Evolutionary conservation across 2,329 filamentous ascomycete species (phyloP).

Genomic region (Paraphaeosphaeria sporulosa): DNA sequence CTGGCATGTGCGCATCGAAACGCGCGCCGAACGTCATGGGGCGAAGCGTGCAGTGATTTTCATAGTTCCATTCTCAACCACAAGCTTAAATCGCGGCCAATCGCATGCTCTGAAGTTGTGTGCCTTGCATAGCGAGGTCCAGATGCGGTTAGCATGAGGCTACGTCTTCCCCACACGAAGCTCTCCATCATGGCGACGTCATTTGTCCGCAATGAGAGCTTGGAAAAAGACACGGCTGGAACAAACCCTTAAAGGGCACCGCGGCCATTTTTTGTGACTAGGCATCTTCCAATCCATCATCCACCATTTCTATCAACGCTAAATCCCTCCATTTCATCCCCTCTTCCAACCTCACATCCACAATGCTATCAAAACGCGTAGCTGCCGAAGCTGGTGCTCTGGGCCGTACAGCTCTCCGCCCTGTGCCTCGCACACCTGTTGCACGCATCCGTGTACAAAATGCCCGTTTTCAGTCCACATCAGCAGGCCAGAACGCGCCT

Average conservation of each 20-base stretch:
- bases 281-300: neutral
- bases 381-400: slow-evolving; percentile 40
- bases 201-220: slow-evolving; percentile 5
- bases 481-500: slow-evolving; percentile 25
- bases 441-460: slow-evolving; percentile 40
- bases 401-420: slow-evolving; percentile 40
- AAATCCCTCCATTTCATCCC: neutral
- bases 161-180: slow-evolving; percentile 1
- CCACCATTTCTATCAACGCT: too few relatives aligned
- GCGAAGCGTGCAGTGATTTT: neutral
- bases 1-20: neutral
- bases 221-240: slow-evolving; percentile 6
- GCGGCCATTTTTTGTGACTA: neutral
- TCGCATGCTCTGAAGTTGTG: neutral
- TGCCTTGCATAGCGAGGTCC: slow-evolving; percentile 1
- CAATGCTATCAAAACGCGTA: slow-evolving; percentile 45
- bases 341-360: neutral
- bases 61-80: neutral
- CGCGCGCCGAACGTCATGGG: slow-evolving; percentile 3
- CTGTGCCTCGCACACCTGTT: slow-evolving; percentile 32
- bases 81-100: slow-evolving; percentile 3
- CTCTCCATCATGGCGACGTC: slow-evolving; percentile 13
- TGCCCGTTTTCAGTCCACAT: slow-evolving; percentile 44
- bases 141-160: neutral
- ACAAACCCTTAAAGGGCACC: neutral